phyloP scores from a whole-genome alignment of 1,284 basidiomycete genomes.

The Fistulinella cinereoalba region DNA sequence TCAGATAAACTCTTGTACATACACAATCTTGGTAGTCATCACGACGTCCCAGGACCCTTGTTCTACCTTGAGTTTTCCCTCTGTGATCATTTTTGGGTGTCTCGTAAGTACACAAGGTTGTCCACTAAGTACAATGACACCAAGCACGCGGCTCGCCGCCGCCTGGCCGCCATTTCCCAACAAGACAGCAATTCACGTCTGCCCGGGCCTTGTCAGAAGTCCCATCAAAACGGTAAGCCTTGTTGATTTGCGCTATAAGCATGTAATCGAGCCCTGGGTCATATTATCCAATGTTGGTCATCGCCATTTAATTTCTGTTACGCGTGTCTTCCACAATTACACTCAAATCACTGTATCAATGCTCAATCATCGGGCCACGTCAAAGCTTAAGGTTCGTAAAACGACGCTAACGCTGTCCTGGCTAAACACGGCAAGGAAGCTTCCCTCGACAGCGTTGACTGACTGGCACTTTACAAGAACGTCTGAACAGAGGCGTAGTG shows the following conservation, averaged over 20 bases:
- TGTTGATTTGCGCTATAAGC: constrained; percentile 15
- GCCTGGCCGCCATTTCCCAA: neutral
- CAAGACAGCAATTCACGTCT: constrained; percentile 21
- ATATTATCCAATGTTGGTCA: neutral
- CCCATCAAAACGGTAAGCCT: constrained; percentile 18
- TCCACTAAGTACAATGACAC: constrained; percentile 19
- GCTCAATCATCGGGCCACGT: neutral
- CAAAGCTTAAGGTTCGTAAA: constrained; percentile 8
- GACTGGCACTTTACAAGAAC: neutral
- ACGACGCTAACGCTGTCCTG: constrained; percentile 2
- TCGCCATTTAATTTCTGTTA: neutral
- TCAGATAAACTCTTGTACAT: constrained; percentile 18
- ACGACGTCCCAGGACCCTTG: constrained; percentile 29
- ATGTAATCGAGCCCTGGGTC: neutral
- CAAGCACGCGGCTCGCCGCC: constrained; percentile 21
- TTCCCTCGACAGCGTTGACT: too few relatives aligned
- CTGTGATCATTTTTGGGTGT: constrained; percentile 5
- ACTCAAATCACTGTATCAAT: constrained; percentile 3
- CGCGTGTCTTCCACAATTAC: constrained; percentile 6
- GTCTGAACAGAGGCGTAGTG: neutral
- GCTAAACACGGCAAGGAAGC: constrained; percentile 2
- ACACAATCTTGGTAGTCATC: constrained; percentile 27
- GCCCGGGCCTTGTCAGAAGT: constrained; percentile 26
- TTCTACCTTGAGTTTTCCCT: constrained; percentile 26
- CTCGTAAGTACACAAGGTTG: constrained; percentile 24